Evolutionary conservation across 1,139 yeast genomes (phyloP).

Genomic region (Keqinozyma sinolaborantium): DNA sequence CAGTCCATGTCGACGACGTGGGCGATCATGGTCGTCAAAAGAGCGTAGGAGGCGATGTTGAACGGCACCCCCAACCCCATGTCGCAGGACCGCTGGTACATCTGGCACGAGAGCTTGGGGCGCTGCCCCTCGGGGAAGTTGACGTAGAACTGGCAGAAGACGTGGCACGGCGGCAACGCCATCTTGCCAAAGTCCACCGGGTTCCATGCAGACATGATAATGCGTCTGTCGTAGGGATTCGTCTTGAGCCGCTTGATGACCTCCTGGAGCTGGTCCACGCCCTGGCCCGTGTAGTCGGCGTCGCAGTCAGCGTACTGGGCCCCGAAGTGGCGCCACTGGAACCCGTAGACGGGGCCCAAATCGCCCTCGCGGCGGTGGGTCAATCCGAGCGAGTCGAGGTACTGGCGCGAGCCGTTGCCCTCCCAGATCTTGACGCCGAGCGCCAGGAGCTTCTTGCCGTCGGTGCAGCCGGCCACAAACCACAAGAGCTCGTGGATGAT

Average conservation of each 20-base stretch:
- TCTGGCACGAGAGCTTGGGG: slow-evolving; percentile 77
- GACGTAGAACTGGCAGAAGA: slow-evolving; percentile 92
- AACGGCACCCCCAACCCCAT: slow-evolving; percentile 99
- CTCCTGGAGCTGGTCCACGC: slow-evolving; percentile 84
- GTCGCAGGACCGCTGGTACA: slow-evolving; percentile 97
- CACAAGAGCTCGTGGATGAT: slow-evolving; percentile 86
- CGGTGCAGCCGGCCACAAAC: slow-evolving; percentile 90
- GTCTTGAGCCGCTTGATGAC: slow-evolving; percentile 76
- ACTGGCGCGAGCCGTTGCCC: slow-evolving; percentile 96
- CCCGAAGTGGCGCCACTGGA: slow-evolving; percentile 99
- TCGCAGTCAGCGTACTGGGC: slow-evolving; percentile 86
- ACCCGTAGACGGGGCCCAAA: slow-evolving; percentile 96
- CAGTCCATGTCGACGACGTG: slow-evolving; percentile 90
- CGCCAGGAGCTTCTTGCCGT: slow-evolving; percentile 72
- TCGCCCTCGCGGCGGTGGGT: slow-evolving; percentile 85
- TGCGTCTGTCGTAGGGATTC: slow-evolving; percentile 91
- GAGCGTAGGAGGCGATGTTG: slow-evolving; percentile 93
- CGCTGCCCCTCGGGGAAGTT: slow-evolving; percentile 58
- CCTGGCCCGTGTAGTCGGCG: slow-evolving; percentile 80
- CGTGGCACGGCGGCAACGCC: slow-evolving; percentile 99
- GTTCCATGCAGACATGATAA: slow-evolving; percentile 96
- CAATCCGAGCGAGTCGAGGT: slow-evolving; percentile 78
- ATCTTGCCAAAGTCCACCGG: slow-evolving; percentile 89
- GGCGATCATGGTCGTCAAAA: slow-evolving; percentile 92
- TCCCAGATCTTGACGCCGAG: slow-evolving; percentile 96